Conservation (phyloP, 2,329 filamentous ascomycete genomes). For the Fusarium nisikadoi region DNA sequence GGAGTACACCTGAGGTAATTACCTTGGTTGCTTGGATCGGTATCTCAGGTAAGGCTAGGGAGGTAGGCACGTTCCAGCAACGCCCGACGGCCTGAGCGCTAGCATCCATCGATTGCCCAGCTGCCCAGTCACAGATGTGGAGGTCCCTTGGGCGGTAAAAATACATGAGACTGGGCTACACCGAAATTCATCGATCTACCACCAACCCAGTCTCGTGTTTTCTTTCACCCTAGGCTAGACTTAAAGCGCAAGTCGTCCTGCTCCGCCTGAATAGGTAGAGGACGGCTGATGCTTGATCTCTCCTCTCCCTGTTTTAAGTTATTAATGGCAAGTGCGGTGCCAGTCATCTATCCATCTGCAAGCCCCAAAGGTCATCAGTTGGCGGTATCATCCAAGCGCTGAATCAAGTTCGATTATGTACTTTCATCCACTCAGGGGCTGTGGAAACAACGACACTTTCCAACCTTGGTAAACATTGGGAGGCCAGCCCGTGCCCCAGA, state of each 20-base stretch:
- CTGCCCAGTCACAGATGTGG: neutral
- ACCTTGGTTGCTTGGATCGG: neutral
- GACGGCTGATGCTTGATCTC: neutral
- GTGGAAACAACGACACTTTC: slow-evolving; percentile 17
- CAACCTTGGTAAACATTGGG: slow-evolving; percentile 12
- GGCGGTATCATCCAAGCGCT: slow-evolving; percentile 20
- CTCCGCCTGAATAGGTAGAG: neutral
- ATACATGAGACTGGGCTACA: neutral
- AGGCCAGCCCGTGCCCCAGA: slow-evolving; percentile 5
- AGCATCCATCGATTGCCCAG: neutral
- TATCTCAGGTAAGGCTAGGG: neutral
- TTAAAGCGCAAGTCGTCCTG: neutral
- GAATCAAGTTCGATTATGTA: slow-evolving; percentile 3
- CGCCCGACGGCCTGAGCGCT: slow-evolving; percentile 24
- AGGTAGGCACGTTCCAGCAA: neutral
- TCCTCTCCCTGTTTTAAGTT: neutral
- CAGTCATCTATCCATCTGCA: slow-evolving; percentile 4
- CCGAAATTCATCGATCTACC: neutral
- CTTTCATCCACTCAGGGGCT: slow-evolving; percentile 32
- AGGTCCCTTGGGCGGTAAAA: neutral
- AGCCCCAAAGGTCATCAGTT: slow-evolving; percentile 6
- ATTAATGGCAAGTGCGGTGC: slow-evolving; percentile 4
- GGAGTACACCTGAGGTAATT: neutral
- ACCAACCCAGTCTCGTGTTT: neutral
- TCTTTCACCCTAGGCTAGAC: neutral